Evolutionary conservation across 495 filamentous ascomycete species (phyloP).

Genomic region (Tetracladium setigerum): DNA sequence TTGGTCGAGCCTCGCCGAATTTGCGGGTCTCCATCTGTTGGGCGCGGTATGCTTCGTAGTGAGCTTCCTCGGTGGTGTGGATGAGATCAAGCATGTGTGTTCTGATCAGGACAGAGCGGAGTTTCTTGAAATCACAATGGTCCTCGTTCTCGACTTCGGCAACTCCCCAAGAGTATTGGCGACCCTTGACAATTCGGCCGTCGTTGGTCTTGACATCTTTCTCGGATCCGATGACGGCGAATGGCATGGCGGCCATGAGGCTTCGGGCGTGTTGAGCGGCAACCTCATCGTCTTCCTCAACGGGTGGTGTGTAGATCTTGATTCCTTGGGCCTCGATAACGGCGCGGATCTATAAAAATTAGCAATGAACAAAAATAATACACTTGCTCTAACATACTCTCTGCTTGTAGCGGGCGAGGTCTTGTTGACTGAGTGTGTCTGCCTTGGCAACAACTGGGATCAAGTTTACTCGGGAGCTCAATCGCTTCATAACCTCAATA

Average conservation of each 20-base stretch:
- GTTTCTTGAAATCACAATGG: conserved; percentile 99
- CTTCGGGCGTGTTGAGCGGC: conserved; percentile 88
- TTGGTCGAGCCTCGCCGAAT: conserved; percentile 92
- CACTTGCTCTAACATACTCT: conserved; percentile 47
- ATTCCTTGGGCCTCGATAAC: conserved; percentile 98
- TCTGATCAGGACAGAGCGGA: conserved; percentile 95
- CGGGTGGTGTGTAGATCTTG: conserved; percentile 96
- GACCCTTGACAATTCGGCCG: conserved; percentile 93
- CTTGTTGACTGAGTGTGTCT: conserved; percentile 88
- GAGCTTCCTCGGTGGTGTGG: conserved; percentile 96
- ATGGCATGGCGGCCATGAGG: conserved; percentile 95
- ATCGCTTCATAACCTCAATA: conserved; percentile 98
- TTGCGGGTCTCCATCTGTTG: conserved; percentile 99
- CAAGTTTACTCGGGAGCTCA: conserved; percentile 94
- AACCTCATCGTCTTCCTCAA: conserved; percentile 96
- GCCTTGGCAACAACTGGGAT: conserved; percentile 98
- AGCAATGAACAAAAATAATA: background rate
- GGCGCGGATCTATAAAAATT: conserved; percentile 63
- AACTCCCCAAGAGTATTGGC: conserved; percentile 98
- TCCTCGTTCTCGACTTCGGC: conserved; percentile 99
- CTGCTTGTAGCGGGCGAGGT: conserved; percentile 87
- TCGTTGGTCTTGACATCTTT: conserved; percentile 97
- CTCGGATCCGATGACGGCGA: conserved; percentile 97
- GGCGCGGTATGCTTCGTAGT: conserved; percentile 98
- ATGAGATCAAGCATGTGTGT: conserved; percentile 99